Base-by-base conservation (phyloP, 2,329 filamentous ascomycete species). In the Ophiostoma sp. region DNA sequence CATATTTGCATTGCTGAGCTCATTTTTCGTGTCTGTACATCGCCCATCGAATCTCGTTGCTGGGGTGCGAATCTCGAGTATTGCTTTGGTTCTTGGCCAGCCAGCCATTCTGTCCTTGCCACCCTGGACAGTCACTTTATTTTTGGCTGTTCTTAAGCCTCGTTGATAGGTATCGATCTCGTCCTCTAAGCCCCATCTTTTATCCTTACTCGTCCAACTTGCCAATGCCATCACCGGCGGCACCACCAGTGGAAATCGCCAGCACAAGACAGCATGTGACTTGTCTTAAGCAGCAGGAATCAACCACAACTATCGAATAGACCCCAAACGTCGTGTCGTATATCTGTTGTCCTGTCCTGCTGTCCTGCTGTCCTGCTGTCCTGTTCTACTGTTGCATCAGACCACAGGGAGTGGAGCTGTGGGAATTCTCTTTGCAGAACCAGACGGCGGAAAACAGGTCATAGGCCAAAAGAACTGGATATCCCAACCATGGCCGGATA, bases 321-420 rank as follows among this genome's bases (percentile, higher is more conserved):
- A 27, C 36, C 39, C 64, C 60, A 57, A 31, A 27, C 3, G 23
- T 57, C 52, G 52, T 67, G 27, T 62, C 27, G 27, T 57, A 31
- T 57, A 27, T 57, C 11, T 39, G 36, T 39, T 39, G 27, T 31
- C 27, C 27, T 31, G 27, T 31, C 27, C 11, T 23, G 52, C n/a
- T 54, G 57, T 62, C 57, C 57, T 67, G 17, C n/a, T 20, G 48
- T 8, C 17, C 17, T 48, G 20, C n/a, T 48, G 57, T 15, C 44
- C 17, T 48, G 44, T 20, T 48, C 44, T 48, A 17, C 20, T 48
- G 62, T 17, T 52, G 41, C 66, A 68, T 54, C 69, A 68, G 69
- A 65, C 69, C 66, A 70, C 62, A 39, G 54, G 27, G 36, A 44
- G 69, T 70, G 69, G 66, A 67, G 65, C 54, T 44, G 41, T 70